Conservation (phyloP, 2,329 filamentous ascomycete genomes). For the Hypoxylon sp. region DNA sequence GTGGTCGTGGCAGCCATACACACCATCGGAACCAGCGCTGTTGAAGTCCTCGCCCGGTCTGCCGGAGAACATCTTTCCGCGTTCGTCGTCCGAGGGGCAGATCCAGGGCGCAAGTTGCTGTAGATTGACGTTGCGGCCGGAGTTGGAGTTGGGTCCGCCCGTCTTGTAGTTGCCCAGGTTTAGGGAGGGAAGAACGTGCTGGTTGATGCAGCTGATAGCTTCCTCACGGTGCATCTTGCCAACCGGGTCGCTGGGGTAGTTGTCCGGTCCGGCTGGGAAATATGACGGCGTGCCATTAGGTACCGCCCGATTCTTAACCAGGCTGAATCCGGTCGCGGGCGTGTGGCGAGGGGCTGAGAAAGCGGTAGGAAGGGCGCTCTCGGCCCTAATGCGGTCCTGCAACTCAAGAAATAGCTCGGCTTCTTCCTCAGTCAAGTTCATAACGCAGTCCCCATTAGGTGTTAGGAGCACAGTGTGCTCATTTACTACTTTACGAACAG, state of each 20-base stretch:
- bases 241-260: conserved; percentile 70
- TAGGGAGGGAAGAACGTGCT: conserved; percentile 74
- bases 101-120: conserved; percentile 71
- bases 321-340: conserved; percentile 70
- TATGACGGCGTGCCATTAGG: conserved; percentile 75
- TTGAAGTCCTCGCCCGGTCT: conserved; percentile 47
- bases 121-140: conserved; percentile 65
- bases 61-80: conserved; percentile 51
- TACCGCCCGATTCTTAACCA: conserved; percentile 76
- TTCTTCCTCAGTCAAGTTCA: conserved; percentile 77
- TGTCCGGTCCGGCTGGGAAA: conserved; percentile 67
- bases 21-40: conserved; percentile 38
- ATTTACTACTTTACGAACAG: conserved; percentile 74
- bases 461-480: conserved; percentile 80
- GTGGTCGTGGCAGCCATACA: conserved; percentile 54
- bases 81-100: conserved; percentile 64
- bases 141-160: conserved; percentile 58
- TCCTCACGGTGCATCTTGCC: conserved; percentile 77
- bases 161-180: conserved; percentile 66
- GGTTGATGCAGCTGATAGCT: conserved; percentile 77
- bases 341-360: conserved; percentile 71
- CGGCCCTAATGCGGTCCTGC: conserved; percentile 70
- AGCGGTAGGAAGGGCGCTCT: conserved; percentile 67
- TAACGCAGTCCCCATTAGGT: conserved; percentile 82
- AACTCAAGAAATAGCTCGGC: conserved; percentile 79